Percentiles rank a stretch among this genome's conserved stretches.
Conservation (phyloP, 1,284 basidiomycete genomes). For the Papiliotrema terrestris region DNA sequence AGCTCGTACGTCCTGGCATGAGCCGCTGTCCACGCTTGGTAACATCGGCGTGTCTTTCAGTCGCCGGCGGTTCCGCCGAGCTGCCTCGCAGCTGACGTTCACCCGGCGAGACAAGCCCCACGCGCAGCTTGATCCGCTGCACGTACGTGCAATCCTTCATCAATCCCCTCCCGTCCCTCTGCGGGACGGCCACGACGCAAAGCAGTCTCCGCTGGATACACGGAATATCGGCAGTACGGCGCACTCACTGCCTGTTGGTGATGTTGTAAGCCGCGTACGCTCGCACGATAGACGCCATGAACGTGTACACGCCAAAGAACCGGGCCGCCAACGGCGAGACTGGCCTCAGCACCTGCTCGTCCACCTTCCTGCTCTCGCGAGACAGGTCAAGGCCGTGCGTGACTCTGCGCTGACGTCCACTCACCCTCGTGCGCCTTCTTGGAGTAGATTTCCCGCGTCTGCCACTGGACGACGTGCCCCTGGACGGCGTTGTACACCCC, state of each 20-base stretch:
- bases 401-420: slow-evolving; percentile 6
- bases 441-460: slow-evolving; percentile 74
- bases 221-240: no score
- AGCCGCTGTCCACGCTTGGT: no score
- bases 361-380: not conserved
- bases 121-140: no score
- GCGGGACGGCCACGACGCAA: no score
- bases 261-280: slow-evolving; percentile 84
- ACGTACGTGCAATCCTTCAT: no score
- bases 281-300: slow-evolving; percentile 74
- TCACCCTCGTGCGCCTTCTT: slow-evolving; percentile 54
- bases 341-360: slow-evolving; percentile 41
- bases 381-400: not conserved
- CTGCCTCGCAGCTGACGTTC: no score
- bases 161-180: no score
- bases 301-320: slow-evolving; percentile 84
- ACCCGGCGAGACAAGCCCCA: no score
- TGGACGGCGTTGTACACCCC: slow-evolving; percentile 81
- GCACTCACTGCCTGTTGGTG: slow-evolving; percentile 65
- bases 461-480: slow-evolving; percentile 70
- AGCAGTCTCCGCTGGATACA: no score
- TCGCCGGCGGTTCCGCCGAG: no score
- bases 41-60: no score
- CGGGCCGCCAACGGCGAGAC: slow-evolving; percentile 80
- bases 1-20: slow-evolving; percentile 78